Evolutionary conservation across 345 rosid genomes (phyloP).

Genomic region (Clarkia xantiana): DNA sequence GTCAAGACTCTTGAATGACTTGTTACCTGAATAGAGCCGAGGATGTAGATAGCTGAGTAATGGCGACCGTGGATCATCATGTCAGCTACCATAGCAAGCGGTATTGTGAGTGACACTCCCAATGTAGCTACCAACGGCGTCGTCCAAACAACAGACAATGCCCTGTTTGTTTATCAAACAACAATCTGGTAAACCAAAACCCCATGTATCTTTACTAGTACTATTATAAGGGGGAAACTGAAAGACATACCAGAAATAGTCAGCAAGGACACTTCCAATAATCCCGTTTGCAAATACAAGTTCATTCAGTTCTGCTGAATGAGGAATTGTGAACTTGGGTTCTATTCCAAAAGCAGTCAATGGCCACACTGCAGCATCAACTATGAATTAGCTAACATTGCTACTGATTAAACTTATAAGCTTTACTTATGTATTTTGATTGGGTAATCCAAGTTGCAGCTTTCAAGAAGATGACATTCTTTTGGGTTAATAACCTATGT

Average conservation of each 20-base stretch:
- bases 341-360: slow-evolving; percentile 91
- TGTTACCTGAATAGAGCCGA: slow-evolving; percentile 61
- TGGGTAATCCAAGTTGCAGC: no score
- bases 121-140: slow-evolving; percentile 73
- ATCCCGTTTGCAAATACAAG: slow-evolving; percentile 90
- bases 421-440: no score
- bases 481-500: no score
- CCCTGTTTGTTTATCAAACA: slow-evolving; percentile 24
- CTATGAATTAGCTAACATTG: no score
- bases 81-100: slow-evolving; percentile 79
- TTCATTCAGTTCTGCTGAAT: slow-evolving; percentile 80
- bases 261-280: slow-evolving; percentile 94
- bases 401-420: no score
- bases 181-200: no score
- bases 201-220: background rate
- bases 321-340: slow-evolving; percentile 90
- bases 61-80: slow-evolving; percentile 73
- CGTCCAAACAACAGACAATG: slow-evolving; percentile 73
- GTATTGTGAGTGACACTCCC: slow-evolving; percentile 82
- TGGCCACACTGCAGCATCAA: slow-evolving; percentile 71
- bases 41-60: slow-evolving; percentile 62
- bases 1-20: no score
- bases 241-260: slow-evolving; percentile 63
- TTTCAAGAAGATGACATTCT: no score
- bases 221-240: background rate